Percentiles rank a stretch among this genome's conserved stretches.
These are phyloP conservation scores for Gamarada debralockiae DNA, from an alignment of 495 filamentous ascomycete genomes.

Conservation along the genomic window DNA sequence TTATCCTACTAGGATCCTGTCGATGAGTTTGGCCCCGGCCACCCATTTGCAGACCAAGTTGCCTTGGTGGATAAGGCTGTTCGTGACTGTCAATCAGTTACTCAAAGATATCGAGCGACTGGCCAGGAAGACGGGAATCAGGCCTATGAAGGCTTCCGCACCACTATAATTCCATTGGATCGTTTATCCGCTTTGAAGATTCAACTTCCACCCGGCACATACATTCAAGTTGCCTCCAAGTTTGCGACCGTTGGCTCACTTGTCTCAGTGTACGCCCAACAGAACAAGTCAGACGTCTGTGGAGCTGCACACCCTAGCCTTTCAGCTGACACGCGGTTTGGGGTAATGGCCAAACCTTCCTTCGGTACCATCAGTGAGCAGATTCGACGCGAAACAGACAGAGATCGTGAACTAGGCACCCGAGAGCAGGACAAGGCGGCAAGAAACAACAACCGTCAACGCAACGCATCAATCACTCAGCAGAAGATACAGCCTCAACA, in stretches of 20 bases:
- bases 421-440: too few relatives aligned
- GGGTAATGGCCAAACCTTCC: background rate
- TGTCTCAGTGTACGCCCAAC: background rate
- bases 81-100: constrained; percentile 9
- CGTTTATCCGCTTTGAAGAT: background rate
- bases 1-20: constrained; percentile 12
- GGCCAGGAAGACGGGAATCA: background rate
- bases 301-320: background rate
- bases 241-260: background rate
- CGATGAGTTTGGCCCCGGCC: constrained; percentile 9
- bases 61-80: constrained; percentile 15
- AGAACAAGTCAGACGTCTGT: background rate
- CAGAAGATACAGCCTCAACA: too few relatives aligned
- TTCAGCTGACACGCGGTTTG: background rate
- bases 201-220: background rate
- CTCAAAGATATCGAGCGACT: constrained; percentile 4
- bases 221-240: background rate
- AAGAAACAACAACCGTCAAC: too few relatives aligned
- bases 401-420: too few relatives aligned
- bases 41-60: constrained; percentile 19
- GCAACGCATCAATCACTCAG: too few relatives aligned
- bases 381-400: too few relatives aligned
- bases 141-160: background rate
- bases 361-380: too few relatives aligned
- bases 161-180: background rate